Conservation (phyloP, 371 early-diverging fungal genomes). For the Entomophthora muscae region DNA sequence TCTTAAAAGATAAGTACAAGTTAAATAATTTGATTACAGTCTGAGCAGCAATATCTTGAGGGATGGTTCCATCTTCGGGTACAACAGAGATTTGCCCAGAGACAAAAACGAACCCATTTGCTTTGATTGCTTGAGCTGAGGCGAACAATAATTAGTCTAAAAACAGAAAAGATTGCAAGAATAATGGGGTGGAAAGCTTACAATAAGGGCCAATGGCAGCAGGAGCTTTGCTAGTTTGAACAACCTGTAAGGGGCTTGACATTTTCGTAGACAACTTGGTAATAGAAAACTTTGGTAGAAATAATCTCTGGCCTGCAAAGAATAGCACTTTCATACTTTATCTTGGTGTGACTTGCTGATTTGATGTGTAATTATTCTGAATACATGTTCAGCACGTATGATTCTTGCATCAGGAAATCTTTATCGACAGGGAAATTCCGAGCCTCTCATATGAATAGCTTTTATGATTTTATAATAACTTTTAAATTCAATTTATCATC, state of each 20-base stretch:
- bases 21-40: slow-evolving; percentile 19
- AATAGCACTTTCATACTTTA: no score
- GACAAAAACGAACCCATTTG: slow-evolving; percentile 24
- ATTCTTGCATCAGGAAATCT: no score
- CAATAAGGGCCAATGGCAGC: slow-evolving; percentile 81
- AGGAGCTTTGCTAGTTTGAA: slow-evolving; percentile 41
- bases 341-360: no score
- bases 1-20: slow-evolving; percentile 10
- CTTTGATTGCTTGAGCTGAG: slow-evolving; percentile 61
- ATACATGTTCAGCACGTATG: no score
- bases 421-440: no score
- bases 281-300: no score
- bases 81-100: slow-evolving; percentile 53
- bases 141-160: neutral
- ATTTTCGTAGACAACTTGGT: no score
- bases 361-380: no score
- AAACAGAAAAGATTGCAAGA: slow-evolving; percentile 21
- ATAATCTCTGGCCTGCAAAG: no score
- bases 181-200: slow-evolving; percentile 13
- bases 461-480: no score
- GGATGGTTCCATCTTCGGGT: slow-evolving; percentile 36
- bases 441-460: no score
- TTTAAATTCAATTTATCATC: no score
- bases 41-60: slow-evolving; percentile 34
- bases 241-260: slow-evolving; percentile 12